Evolutionary conservation across 2,329 filamentous ascomycete genomes (phyloP), one percentile per base, ranked within the genome.

Genomic region (Thyridium curvatum): DNA sequence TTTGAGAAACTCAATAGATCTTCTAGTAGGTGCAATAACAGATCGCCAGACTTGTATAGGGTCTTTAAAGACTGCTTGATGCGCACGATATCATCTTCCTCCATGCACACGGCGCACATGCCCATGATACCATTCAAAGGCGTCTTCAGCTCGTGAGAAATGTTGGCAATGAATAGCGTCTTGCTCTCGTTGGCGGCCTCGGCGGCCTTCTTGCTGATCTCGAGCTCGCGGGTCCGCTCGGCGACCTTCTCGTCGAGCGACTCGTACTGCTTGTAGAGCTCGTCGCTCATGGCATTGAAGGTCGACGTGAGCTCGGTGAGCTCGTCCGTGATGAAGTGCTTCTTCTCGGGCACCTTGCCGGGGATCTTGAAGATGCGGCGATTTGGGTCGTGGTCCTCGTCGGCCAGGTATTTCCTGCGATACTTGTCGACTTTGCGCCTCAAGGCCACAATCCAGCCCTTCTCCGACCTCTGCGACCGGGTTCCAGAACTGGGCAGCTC

Each of bases 131-230:
- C 93, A 54, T 97, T 97, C 41, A 97, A 72, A 0, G 93, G 93
- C 2, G 93, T 98, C 56, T 95, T 94, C 29, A 98, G 71, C 59
- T 97, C 78, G 50, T 82, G 79, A 1, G 79, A 84, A 37, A 97
- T 95, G 52, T 97, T 97, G 14, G 93, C 93, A 46, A 98, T 94
- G 65, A 97, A 97, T 8, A 97, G 71, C 0, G 93, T 97, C 65
- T 98, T 98, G 70, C 87, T 94, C 62, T 95, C 86, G 52, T 95
- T 96, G 4, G 90, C 90, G n/a, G 86, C 85, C 60, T 95, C 90
- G 2, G 90, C 90, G 2, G 88, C 87, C 63, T 88, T 87, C 59
- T 95, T 95, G 65, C 84, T 94, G 44, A 87, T 78, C 54, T 94
- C 88, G 1, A 96, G 69, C 59, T 96, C 86, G 29, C 77, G 77